Base-by-base conservation (phyloP, 768 basidiomycete genomes). In the Hysterangium stoloniferum region DNA sequence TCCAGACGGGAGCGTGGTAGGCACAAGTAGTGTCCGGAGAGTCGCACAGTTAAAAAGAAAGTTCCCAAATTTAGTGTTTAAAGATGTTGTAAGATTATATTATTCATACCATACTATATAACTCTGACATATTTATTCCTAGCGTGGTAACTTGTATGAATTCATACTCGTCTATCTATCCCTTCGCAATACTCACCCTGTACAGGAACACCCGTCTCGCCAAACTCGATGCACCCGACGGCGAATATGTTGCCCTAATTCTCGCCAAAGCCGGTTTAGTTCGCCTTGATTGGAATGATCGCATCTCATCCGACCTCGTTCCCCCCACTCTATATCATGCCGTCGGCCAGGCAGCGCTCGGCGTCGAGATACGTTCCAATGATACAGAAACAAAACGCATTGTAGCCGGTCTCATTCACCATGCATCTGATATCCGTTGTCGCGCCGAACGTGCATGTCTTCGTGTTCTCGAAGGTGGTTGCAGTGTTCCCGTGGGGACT, bases 401-500 rank as follows among this genome's bases (percentile, higher is more conserved):
- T 27, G 82, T 92, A 62, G 67, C 74, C 29, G 71, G 70, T 22
- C 64, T 93, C 41, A 88, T 79, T 1, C 87, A 96, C 62, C 78
- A 80, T 68, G 72, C 76, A 62, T 92, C 91, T 0, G 74, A 80
- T 41, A 90, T 83, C 83, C 68, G 61, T 48, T 89, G 85, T 59
- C 69, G 76, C 22, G 91, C 92, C 1, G 96, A 99, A 67, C 79
- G 96, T 12, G 87, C 85, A 1, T 85, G 87, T 65, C 71, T 98
- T 56, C 74, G 84, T n/a, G 82, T 84, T 20, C 72, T 98, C 46
- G 96, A 98, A 66, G 96, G 96, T 25, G 96, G 96, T 22, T 99
- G 96, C 68, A 93, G 89, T 54, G 94, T 99, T 0, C 95, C 95
- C 2, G 93, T 99, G 13, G 95, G 94, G 3, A 83, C 90, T 25